A percentile compares a stretch with the other conserved stretches of the same genome.
Evolutionary conservation across 768 basidiomycete genomes (phyloP).

Genomic region (Ramaria rubella): DNA sequence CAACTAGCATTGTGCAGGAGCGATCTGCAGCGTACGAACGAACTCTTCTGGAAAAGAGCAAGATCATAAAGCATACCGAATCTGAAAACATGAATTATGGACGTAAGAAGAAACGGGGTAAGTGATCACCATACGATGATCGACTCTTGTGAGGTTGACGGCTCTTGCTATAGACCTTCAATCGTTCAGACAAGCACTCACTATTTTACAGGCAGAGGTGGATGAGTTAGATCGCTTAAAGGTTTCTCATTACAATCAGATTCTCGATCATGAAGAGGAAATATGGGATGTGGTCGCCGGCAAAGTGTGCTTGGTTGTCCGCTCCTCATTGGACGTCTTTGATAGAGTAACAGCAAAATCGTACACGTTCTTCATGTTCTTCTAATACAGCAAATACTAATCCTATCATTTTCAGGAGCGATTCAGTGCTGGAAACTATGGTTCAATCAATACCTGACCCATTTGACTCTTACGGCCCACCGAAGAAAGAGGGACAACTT

Average conservation of each 20-base stretch:
- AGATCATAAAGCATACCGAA: slow-evolving; percentile 80
- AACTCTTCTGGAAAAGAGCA: slow-evolving; percentile 74
- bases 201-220: slow-evolving; percentile 79
- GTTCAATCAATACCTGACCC: slow-evolving; percentile 86
- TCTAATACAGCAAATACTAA: background rate
- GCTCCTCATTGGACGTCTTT: slow-evolving; percentile 88
- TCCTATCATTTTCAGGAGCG: slow-evolving; percentile 38
- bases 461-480: slow-evolving; percentile 86
- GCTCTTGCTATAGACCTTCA: slow-evolving; percentile 61
- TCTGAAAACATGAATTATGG: slow-evolving; percentile 66
- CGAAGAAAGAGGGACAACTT: slow-evolving; percentile 83
- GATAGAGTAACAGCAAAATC: slow-evolving; percentile 82
- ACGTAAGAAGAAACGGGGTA: slow-evolving; percentile 72
- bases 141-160: background rate
- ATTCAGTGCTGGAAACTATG: slow-evolving; percentile 88
- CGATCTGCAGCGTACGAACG: slow-evolving; percentile 80
- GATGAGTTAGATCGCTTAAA: slow-evolving; percentile 88
- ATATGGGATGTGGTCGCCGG: slow-evolving; percentile 90
- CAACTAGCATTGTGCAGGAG: slow-evolving; percentile 45
- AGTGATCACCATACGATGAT: slow-evolving; percentile 23
- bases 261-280: slow-evolving; percentile 88
- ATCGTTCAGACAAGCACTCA: slow-evolving; percentile 76
- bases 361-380: slow-evolving; percentile 40
- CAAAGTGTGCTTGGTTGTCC: slow-evolving; percentile 74
- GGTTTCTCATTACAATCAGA: slow-evolving; percentile 71